A percentile compares a stretch with the other conserved stretches of the same genome.
Evolutionary conservation across 1,139 yeast genomes (phyloP).

Genomic region (Cylindricascospora bacillispora): DNA sequence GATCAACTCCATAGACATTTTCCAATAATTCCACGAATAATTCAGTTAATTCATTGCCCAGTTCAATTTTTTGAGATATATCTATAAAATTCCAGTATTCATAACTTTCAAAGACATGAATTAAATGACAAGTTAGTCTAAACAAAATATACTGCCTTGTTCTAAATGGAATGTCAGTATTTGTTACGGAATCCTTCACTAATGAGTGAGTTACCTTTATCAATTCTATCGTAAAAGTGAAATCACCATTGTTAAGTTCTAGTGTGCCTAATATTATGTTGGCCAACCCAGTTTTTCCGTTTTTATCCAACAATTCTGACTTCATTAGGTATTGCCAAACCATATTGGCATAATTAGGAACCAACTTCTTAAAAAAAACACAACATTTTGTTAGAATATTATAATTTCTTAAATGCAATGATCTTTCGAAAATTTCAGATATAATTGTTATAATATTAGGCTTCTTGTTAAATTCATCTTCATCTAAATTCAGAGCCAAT

Average conservation of each 20-base stretch:
- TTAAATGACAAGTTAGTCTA: slow-evolving; percentile 43
- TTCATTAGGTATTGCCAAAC: slow-evolving; percentile 71
- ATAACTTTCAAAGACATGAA: slow-evolving; percentile 64
- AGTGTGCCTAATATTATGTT: slow-evolving; percentile 54
- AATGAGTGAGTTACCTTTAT: slow-evolving; percentile 43
- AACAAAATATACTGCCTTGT: slow-evolving; percentile 44
- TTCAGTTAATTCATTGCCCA: slow-evolving; percentile 46
- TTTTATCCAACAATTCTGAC: slow-evolving; percentile 50
- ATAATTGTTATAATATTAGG: slow-evolving; percentile 58
- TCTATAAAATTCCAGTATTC: slow-evolving; percentile 50
- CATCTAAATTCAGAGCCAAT: slow-evolving; percentile 32
- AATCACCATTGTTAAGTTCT: slow-evolving; percentile 61
- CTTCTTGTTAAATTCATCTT: slow-evolving; percentile 33
- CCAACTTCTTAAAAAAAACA: slow-evolving; percentile 38
- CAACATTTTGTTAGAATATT: slow-evolving; percentile 36
- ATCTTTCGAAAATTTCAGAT: slow-evolving; percentile 54
- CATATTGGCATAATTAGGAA: slow-evolving; percentile 42
- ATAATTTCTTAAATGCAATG: slow-evolving; percentile 44
- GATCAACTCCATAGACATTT: slow-evolving; percentile 47
- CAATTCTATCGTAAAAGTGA: slow-evolving; percentile 47
- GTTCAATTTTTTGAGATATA: slow-evolving; percentile 44
- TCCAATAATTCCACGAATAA: slow-evolving; percentile 45
- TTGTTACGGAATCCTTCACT: slow-evolving; percentile 40
- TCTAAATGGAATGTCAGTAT: slow-evolving; percentile 31
- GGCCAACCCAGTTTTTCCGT: slow-evolving; percentile 60